Conservation (phyloP, 192 early-diverging fungal genomes). For the Coemansia sp. region DNA sequence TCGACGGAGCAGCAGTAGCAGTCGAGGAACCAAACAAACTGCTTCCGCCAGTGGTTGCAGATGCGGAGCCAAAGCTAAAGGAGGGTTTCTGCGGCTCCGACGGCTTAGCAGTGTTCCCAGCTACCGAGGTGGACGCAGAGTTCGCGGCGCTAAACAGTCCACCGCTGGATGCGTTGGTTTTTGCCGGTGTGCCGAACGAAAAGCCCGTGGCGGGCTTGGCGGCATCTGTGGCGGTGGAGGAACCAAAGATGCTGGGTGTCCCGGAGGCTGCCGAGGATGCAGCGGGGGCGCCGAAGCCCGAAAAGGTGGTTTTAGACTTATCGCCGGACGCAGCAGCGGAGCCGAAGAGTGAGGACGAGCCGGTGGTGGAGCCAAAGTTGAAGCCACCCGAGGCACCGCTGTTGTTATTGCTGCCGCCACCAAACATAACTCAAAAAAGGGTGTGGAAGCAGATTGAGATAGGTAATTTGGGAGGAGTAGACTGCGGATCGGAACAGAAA, state of each 20-base stretch:
- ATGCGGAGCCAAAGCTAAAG: constrained; percentile 2
- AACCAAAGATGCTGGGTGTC: constrained; percentile 20
- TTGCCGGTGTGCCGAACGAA: constrained; percentile 30
- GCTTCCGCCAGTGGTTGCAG: constrained; percentile 16
- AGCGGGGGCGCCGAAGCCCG: constrained; percentile 17
- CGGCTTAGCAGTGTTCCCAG: neutral
- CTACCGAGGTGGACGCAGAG: constrained; percentile 5
- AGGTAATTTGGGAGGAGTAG: no score
- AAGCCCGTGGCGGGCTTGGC: constrained; percentile 18
- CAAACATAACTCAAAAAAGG: no score
- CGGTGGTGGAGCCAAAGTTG: constrained; percentile 11
- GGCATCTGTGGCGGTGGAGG: constrained; percentile 24
- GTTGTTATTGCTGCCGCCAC: constrained; percentile 2
- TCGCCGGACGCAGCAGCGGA: constrained; percentile 7
- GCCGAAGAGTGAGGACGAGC: constrained; percentile 3
- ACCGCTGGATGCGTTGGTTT: constrained; percentile 28
- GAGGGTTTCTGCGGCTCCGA: neutral
- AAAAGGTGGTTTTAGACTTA: constrained; percentile 15
- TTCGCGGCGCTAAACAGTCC: constrained; percentile 24
- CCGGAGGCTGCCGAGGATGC: constrained; percentile 14
- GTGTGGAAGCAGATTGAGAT: constrained; percentile 2
- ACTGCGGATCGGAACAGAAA: no score
- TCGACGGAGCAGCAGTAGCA: neutral
- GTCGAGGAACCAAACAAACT: constrained; percentile 12
- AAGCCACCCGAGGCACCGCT: constrained; percentile 12